These are phyloP conservation scores for Papiliotrema flavescens DNA, from an alignment of 1,284 basidiomycete species.

Conservation along the genomic window DNA sequence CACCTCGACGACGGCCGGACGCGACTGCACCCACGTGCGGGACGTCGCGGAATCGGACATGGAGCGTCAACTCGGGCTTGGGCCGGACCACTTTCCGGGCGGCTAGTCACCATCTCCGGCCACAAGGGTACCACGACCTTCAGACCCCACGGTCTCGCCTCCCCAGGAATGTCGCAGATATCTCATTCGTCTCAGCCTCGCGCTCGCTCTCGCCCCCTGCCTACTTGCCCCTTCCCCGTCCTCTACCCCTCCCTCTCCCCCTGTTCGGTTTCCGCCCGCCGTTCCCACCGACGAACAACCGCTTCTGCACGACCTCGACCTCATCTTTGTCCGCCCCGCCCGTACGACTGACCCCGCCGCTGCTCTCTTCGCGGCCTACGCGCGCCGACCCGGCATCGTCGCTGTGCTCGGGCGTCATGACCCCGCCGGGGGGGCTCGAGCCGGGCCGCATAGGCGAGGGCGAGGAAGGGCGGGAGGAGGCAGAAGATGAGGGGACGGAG, in stretches of 20 bases:
- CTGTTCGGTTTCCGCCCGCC: background rate
- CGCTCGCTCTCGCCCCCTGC: too few relatives aligned
- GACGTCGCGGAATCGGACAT: too few relatives aligned
- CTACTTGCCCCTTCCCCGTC: conserved; percentile 1
- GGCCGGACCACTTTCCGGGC: too few relatives aligned
- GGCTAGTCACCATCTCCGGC: too few relatives aligned
- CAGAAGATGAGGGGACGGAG: conserved; percentile 2
- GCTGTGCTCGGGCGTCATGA: conserved; percentile 4
- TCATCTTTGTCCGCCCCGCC: conserved; percentile 1
- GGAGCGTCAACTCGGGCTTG: too few relatives aligned
- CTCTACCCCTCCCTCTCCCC: conserved; percentile 2
- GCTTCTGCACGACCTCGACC: conserved; percentile 10
- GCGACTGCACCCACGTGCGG: too few relatives aligned
- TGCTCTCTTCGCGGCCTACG: background rate
- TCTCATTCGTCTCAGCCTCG: too few relatives aligned
- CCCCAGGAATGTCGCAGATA: too few relatives aligned
- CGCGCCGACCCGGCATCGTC: background rate
- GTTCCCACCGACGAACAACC: conserved; percentile 6
- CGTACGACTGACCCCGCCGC: background rate
- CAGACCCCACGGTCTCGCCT: too few relatives aligned
- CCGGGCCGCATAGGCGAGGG: conserved; percentile 10
- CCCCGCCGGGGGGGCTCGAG: conserved; percentile 3
- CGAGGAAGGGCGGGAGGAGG: conserved; percentile 6
- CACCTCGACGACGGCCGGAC: too few relatives aligned
- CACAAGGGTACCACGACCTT: too few relatives aligned